Evolutionary conservation across 768 basidiomycete species (phyloP).

Genomic region (Tubosaeta brunneosetosa): DNA sequence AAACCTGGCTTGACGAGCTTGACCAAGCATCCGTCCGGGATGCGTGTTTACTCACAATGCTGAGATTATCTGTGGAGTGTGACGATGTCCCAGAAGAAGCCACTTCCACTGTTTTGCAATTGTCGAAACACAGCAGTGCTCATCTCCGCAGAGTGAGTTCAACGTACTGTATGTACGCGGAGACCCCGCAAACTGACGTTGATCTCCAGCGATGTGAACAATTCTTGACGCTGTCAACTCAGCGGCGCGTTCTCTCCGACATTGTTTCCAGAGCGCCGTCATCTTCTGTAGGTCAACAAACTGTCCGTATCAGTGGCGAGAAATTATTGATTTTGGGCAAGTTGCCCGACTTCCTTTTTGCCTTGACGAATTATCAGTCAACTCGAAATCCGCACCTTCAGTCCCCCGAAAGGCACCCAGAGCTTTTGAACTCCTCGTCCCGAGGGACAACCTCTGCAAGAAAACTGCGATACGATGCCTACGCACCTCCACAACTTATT

Average conservation of each 20-base stretch:
- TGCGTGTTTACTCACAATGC: constrained; percentile 64
- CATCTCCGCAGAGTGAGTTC: constrained; percentile 55
- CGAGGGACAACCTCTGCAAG: constrained; percentile 32
- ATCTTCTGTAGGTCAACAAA: constrained; percentile 46
- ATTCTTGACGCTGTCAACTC: constrained; percentile 48
- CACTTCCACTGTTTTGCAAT: constrained; percentile 36
- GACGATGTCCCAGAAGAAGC: constrained; percentile 48
- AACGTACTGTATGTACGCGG: not conserved
- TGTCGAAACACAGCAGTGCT: constrained; percentile 43
- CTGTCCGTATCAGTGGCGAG: constrained; percentile 1
- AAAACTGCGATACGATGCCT: constrained; percentile 66
- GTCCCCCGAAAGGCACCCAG: constrained; percentile 16
- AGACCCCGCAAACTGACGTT: constrained; percentile 4
- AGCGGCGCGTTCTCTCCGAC: constrained; percentile 42
- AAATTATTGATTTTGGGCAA: constrained; percentile 25
- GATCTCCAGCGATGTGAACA: constrained; percentile 62
- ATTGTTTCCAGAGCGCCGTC: constrained; percentile 48
- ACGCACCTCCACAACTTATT: constrained; percentile 54
- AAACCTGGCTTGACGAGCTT: constrained; percentile 1
- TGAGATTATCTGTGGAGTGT: constrained; percentile 59
- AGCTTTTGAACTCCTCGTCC: constrained; percentile 17
- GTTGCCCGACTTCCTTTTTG: constrained; percentile 68
- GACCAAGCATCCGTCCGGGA: constrained; percentile 66
- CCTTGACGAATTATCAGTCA: constrained; percentile 39
- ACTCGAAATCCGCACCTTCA: not conserved